A percentile compares a stretch with the other conserved stretches of the same genome.
phyloP scores from a whole-genome alignment of 129 eudicot species.

The Flaveria trinervia region DNA sequence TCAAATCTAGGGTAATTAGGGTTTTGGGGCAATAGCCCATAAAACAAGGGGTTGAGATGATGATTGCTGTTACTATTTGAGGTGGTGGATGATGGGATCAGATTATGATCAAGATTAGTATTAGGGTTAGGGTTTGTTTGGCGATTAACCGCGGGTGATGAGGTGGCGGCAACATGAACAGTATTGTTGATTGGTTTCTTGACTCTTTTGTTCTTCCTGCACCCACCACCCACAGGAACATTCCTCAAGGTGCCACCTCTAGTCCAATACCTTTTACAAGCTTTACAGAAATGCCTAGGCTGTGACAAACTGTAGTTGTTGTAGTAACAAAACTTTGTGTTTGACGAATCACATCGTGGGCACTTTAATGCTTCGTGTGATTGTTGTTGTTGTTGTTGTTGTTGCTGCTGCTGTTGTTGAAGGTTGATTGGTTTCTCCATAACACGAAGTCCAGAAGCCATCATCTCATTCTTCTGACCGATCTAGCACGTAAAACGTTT shows the following conservation, averaged over 20 bases:
- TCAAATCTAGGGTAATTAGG: constrained; percentile 48
- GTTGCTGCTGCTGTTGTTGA: constrained; percentile 36
- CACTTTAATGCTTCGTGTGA: constrained; percentile 55
- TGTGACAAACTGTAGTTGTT: constrained; percentile 88
- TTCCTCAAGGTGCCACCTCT: constrained; percentile 85
- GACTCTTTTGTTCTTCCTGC: constrained; percentile 76
- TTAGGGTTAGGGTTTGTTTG: constrained; percentile 35
- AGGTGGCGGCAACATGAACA: constrained; percentile 17
- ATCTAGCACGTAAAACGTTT: constrained; percentile 33
- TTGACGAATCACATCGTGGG: constrained; percentile 81
- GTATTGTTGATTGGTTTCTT: constrained; percentile 39
- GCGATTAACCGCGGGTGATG: constrained; percentile 15
- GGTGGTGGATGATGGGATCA: constrained; percentile 40
- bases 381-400: constrained; percentile 36
- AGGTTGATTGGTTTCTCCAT: constrained; percentile 46
- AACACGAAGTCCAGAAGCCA: constrained; percentile 39
- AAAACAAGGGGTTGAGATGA: constrained; percentile 56
- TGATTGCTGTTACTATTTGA: constrained; percentile 27
- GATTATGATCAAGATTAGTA: constrained; percentile 35
- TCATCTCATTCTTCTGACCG: constrained; percentile 35
- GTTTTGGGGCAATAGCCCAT: constrained; percentile 52
- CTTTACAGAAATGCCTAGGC: constrained; percentile 89
- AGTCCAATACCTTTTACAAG: constrained; percentile 90
- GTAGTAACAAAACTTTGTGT: constrained; percentile 87
- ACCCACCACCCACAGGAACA: constrained; percentile 96